Evolutionary conservation across 768 basidiomycete genomes (phyloP).

Genomic region (Pleurotus platypus): DNA sequence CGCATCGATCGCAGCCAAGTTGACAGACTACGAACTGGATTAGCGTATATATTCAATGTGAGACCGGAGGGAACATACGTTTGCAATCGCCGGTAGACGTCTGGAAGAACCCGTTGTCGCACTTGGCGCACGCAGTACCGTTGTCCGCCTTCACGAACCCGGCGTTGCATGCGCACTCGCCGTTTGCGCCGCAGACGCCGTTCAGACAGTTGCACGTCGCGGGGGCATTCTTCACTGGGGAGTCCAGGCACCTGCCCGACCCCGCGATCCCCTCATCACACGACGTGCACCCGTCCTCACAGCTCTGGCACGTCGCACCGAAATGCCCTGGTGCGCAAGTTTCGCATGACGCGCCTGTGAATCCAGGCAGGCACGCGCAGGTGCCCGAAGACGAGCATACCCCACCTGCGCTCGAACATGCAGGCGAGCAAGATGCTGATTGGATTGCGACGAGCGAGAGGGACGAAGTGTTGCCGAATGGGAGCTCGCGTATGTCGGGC

Average conservation of each 20-base stretch:
- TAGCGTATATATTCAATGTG: too few species aligned
- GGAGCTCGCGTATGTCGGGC: conserved; percentile 55
- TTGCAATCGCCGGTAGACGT: conserved; percentile 55
- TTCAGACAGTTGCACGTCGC: conserved; percentile 79
- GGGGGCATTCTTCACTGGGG: conserved; percentile 41
- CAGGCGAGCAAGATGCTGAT: conserved; percentile 58
- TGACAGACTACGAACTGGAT: conserved; percentile 39
- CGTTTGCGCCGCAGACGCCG: conserved; percentile 64
- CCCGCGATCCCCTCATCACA: conserved; percentile 81
- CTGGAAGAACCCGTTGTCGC: conserved; percentile 31
- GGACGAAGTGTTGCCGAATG: conserved; percentile 25
- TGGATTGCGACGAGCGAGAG: conserved; percentile 46
- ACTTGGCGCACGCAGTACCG: conserved; percentile 64
- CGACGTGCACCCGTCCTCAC: conserved; percentile 46
- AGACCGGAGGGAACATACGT: conserved; percentile 28
- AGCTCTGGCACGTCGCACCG: conserved; percentile 43
- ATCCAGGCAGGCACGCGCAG: conserved; percentile 68
- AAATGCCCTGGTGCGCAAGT: conserved; percentile 66
- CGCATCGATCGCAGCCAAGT: too few species aligned
- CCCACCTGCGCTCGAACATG: conserved; percentile 48
- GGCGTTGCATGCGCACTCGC: conserved; percentile 57
- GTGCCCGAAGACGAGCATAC: conserved; percentile 60
- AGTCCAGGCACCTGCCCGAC: conserved; percentile 60
- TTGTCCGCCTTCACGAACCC: conserved; percentile 60
- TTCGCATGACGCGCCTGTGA: conserved; percentile 77